These are phyloP conservation scores for Carex littledalei DNA, from an alignment of 176 grass and related monocot genomes.

Conservation along the genomic window DNA sequence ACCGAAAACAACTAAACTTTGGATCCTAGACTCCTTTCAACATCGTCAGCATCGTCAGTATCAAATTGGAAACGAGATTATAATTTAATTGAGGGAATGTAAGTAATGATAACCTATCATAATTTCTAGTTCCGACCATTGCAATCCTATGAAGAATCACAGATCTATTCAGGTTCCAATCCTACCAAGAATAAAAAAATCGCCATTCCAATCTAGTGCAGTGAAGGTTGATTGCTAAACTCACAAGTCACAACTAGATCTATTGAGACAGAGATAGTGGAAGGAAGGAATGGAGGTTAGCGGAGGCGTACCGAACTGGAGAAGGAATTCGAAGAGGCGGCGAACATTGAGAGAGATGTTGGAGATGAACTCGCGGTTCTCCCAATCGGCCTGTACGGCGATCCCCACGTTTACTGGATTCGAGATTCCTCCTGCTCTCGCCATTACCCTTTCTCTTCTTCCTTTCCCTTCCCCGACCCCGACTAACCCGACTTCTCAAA, in stretches of 20 bases:
- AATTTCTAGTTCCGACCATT: not conserved
- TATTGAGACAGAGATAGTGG: not conserved
- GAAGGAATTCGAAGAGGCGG: conserved; percentile 94
- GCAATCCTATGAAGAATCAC: not conserved
- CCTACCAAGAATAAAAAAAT: not conserved
- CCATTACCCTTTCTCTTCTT: conserved; percentile 16
- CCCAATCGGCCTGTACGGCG: conserved; percentile 93
- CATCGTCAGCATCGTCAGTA: too few species aligned
- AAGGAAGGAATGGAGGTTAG: not conserved
- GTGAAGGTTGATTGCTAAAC: not conserved
- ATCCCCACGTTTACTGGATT: conserved; percentile 90
- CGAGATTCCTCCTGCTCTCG: conserved; percentile 60
- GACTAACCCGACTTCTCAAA: not conserved
- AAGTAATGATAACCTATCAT: not conserved
- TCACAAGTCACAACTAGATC: not conserved
- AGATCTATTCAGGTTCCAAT: not conserved
- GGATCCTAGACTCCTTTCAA: not conserved
- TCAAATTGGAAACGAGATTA: not conserved
- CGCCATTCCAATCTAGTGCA: too few species aligned
- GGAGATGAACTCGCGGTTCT: conserved; percentile 99
- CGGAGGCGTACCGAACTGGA: conserved; percentile 53
- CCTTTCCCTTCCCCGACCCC: not conserved
- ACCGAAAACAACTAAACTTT: not conserved
- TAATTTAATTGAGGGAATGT: not conserved
- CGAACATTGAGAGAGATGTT: conserved; percentile 98